Evolutionary conservation across 768 basidiomycete genomes (phyloP), one percentile per base, ranked within the genome.

Genomic region (Exidia glandulosa): DNA sequence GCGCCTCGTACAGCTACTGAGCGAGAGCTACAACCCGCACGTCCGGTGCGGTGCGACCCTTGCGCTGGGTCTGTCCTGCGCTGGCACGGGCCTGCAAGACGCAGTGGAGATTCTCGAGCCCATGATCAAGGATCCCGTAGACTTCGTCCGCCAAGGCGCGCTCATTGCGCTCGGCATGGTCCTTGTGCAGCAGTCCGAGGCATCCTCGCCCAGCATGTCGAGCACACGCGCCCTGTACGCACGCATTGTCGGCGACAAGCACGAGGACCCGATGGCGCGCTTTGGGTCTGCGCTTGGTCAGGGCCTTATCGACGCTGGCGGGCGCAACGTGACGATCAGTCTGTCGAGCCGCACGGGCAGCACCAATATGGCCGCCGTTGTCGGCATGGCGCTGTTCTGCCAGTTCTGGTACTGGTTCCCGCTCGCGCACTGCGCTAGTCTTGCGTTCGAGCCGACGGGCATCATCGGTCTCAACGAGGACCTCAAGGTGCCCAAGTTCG

Each of bases 321-420:
- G 96, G 27, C 79, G 95, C 52, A 99, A 99, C 68, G 92, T 89
- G 58, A 96, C 94, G 12, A 93, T 99, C 69, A 92, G 85, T 67
- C 75, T 98, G 59, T 89, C 94, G 70, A 96, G 92, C 69, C 84
- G 90, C 61, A 92, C 92, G 2, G 96, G 96, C 9, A 94, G 88
- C 64, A 82, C 83, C 64, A 95, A 97, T 70, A 94, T 94, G 65
- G 90, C 81, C 54, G 93, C 95, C 2, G 90, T 98, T 63, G 92
- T 98, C 33, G 96, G 96, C n/a, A 94, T 98, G 88, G 85, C 89
- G 19, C 74, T 99, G 69, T 99, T 99, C 77, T 90, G 90, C 67
- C 96, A 99, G 72, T 98, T 99, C 75, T 99, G 96, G 96, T 98
- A 98, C 71, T 99, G 96, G 96, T 99, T 94, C 74, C 96, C 96